These are phyloP conservation scores for Leccinum huronense DNA, from an alignment of 1,284 basidiomycete species.

Conservation along the genomic window DNA sequence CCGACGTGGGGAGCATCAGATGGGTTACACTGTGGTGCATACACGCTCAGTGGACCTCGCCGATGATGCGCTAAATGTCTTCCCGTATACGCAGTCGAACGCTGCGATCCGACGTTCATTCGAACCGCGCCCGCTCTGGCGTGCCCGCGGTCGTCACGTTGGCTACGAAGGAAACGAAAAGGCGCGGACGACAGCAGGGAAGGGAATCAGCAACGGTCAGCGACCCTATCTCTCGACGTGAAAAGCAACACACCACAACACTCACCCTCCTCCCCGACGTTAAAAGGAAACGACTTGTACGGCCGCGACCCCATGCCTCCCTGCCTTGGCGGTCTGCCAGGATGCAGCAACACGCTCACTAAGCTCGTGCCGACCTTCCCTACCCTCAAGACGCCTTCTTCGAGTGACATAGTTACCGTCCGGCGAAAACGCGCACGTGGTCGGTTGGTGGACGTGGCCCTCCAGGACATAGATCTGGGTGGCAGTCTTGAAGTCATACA, in stretches of 20 bases:
- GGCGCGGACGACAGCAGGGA: not conserved
- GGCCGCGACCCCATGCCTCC: constrained; percentile 78
- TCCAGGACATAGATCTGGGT: constrained; percentile 94
- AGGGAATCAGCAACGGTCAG: not conserved
- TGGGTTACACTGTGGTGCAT: not conserved
- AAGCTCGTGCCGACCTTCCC: constrained; percentile 91
- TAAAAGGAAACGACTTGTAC: constrained; percentile 81
- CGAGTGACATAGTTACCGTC: constrained; percentile 91
- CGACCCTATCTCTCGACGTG: too few species aligned
- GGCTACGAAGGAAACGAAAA: constrained; percentile 39
- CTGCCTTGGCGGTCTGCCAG: constrained; percentile 90
- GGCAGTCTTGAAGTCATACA: constrained; percentile 97
- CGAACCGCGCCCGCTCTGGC: constrained; percentile 72
- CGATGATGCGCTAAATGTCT: constrained; percentile 69
- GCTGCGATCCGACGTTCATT: constrained; percentile 81
- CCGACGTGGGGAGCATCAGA: not conserved
- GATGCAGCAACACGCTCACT: constrained; percentile 78
- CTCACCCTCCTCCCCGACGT: constrained; percentile 63
- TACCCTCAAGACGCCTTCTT: constrained; percentile 78
- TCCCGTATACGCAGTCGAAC: constrained; percentile 81
- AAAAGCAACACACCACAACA: constrained; percentile 1
- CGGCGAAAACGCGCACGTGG: constrained; percentile 86
- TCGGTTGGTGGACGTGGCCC: constrained; percentile 77
- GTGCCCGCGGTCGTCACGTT: constrained; percentile 70
- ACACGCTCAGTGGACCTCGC: not conserved